phyloP scores from a whole-genome alignment of 2,329 filamentous ascomycete species.

The Diaporthe humulicola region DNA sequence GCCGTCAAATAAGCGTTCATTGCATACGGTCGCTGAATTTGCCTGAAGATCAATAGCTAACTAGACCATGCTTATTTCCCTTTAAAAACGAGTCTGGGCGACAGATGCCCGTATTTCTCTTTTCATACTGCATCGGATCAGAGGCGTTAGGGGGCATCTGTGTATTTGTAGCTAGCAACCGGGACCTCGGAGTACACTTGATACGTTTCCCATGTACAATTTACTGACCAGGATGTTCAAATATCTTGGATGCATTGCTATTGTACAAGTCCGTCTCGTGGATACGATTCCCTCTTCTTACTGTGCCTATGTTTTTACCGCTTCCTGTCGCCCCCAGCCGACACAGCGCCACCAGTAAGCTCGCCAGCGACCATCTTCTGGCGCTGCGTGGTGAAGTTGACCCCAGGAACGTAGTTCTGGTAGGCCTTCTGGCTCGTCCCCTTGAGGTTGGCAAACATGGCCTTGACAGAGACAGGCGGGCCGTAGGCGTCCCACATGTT shows the following conservation, averaged over 20 bases:
- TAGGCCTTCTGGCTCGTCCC: conserved; percentile 50
- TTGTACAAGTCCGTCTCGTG: background rate
- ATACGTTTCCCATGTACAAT: conserved; percentile 14
- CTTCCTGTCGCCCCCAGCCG: conserved; percentile 2
- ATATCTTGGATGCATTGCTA: conserved; percentile 2
- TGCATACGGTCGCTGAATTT: conserved; percentile 11
- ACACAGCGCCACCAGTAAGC: conserved; percentile 66
- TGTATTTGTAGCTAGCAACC: conserved; percentile 41
- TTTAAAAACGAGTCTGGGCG: conserved; percentile 17
- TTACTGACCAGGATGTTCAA: background rate
- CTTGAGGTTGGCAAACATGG: conserved; percentile 58
- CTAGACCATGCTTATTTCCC: conserved; percentile 23
- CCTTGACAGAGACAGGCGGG: conserved; percentile 58
- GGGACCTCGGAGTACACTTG: conserved; percentile 42
- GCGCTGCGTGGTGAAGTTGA: conserved; percentile 61
- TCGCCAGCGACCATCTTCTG: conserved; percentile 70
- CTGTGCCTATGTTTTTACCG: background rate
- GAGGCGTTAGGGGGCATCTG: conserved; percentile 42
- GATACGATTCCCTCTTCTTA: background rate
- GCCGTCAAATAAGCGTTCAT: conserved; percentile 15
- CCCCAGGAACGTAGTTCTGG: conserved; percentile 54
- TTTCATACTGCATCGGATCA: conserved; percentile 40
- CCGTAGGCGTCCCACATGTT: conserved; percentile 68
- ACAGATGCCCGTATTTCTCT: background rate
- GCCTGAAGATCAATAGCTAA: conserved; percentile 27